Percentiles rank a stretch among this genome's conserved stretches.
phyloP scores from a whole-genome alignment of 2,329 filamentous ascomycete species.

The Aspergillus fumigatus region DNA sequence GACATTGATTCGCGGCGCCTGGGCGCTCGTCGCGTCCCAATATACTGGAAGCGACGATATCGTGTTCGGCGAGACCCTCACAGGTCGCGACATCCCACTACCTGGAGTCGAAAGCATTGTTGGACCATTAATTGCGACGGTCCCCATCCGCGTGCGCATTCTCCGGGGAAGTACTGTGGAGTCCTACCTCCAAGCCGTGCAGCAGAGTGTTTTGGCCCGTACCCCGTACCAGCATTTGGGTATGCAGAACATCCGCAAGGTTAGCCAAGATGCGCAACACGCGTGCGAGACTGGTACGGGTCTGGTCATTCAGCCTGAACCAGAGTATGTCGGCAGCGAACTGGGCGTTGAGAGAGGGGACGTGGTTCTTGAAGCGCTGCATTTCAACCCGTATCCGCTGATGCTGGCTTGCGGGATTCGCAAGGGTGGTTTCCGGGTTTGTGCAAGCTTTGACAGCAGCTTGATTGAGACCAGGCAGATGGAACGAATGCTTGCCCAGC shows the following conservation, averaged over 20 bases:
- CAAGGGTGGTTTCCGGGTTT: conserved; percentile 41
- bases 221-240: conserved; percentile 48
- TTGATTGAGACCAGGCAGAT: conserved; percentile 34
- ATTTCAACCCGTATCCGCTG: conserved; percentile 47
- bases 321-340: conserved; percentile 33
- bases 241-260: conserved; percentile 46
- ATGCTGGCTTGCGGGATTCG: conserved; percentile 46
- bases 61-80: conserved; percentile 48
- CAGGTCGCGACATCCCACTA: conserved; percentile 44
- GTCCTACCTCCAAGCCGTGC: conserved; percentile 26
- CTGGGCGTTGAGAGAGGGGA: conserved; percentile 36
- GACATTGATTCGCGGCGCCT: conserved; percentile 46
- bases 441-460: conserved; percentile 41
- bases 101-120: conserved; percentile 46
- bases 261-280: conserved; percentile 36
- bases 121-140: conserved; percentile 47
- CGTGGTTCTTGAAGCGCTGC: conserved; percentile 31
- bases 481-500: conserved; percentile 33
- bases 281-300: conserved; percentile 34
- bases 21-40: conserved; percentile 44
- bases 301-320: conserved; percentile 38
- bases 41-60: conserved; percentile 45
- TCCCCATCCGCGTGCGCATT: conserved; percentile 44
- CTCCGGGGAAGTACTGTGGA: conserved; percentile 23
- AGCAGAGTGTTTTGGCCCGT: conserved; percentile 31